Evolutionary conservation across 176 grass and related monocot species (phyloP), one percentile per base, ranked within the genome.

Genomic region (Juncus inflexus): DNA sequence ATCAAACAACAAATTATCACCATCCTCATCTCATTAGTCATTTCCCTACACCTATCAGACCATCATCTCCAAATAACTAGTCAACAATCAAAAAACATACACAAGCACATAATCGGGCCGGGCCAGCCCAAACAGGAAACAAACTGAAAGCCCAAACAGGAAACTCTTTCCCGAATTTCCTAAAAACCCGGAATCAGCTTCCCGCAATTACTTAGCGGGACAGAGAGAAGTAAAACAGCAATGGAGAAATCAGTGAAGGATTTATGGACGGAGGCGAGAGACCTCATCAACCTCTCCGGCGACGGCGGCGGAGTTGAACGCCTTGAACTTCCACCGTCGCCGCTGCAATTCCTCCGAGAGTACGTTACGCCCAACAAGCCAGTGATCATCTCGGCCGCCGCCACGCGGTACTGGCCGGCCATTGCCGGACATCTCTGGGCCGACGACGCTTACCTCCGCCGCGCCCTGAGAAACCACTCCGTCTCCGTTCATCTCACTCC

Each of bases 401-500:
- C 79, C 38, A 96, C 92, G 7, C 66, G 76, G 19, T 76, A 91
- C 76, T 96, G 92, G 92, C 92, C 84, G 7, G 84, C 92, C 1
- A 37, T 84, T 6, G 64, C 86, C 14, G 52, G 62, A 6, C 70
- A 73, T 52, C 87, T 91, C 54, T 96, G 87, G 87, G 74, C 79
- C 77, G 63, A 83, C 15, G 60, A 61, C 1, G 78, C 84, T 50
- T 96, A 96, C 84, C 87, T 96, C 63, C 4, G 74, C 66, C 66
- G 58, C 58, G 79, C 74, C 11, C 84, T 96, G 66, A 37, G 70
- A 58, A 76, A 65, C 64, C 66, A 69, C 69, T 36, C 70, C 45
- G 91, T 96, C 28, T 96, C 91, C 35, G 62, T 96, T 67, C 92
- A 96, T 79, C 70, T 91, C 70, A 96, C 92, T 54, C 92, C 92